A percentile compares a stretch with the other conserved stretches of the same genome.
Evolutionary conservation across 225 moss, liverwort and hornwort species (phyloP).

Genomic region (Asterella californica): DNA sequence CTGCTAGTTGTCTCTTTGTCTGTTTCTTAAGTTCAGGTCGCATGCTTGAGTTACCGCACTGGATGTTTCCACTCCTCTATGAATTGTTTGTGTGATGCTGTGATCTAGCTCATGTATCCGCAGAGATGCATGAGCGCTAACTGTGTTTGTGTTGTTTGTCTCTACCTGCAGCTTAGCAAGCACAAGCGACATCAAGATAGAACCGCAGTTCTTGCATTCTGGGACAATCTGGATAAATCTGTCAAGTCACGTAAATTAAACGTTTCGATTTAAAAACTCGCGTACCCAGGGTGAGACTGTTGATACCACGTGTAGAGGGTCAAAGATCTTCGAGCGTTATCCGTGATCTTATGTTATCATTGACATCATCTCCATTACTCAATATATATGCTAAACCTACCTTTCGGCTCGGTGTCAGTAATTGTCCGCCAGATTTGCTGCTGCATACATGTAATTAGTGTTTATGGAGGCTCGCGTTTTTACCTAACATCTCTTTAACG

Average conservation of each 20-base stretch:
- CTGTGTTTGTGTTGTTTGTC: background rate
- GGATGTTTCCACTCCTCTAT: background rate
- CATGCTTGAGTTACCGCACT: background rate
- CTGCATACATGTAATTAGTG: background rate
- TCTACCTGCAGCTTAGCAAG: constrained; percentile 76
- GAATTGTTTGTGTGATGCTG: background rate
- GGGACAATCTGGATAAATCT: constrained; percentile 86
- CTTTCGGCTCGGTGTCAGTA: background rate
- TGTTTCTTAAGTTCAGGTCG: too few relatives aligned
- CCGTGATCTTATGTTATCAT: background rate
- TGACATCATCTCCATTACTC: background rate
- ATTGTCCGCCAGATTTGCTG: background rate
- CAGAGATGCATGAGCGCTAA: too few relatives aligned
- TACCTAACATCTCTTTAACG: background rate
- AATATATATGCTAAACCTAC: background rate
- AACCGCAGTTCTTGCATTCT: constrained; percentile 89
- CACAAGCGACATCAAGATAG: constrained; percentile 98
- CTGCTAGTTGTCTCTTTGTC: background rate
- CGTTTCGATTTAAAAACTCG: constrained; percentile 49
- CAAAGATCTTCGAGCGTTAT: background rate
- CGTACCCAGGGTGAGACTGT: background rate
- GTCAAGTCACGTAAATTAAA: constrained; percentile 79
- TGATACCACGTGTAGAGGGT: background rate
- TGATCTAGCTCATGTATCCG: background rate
- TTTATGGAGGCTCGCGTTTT: background rate